Base-by-base conservation (phyloP, 331 rosid genomes). In the Pyrus hybrid region DNA sequence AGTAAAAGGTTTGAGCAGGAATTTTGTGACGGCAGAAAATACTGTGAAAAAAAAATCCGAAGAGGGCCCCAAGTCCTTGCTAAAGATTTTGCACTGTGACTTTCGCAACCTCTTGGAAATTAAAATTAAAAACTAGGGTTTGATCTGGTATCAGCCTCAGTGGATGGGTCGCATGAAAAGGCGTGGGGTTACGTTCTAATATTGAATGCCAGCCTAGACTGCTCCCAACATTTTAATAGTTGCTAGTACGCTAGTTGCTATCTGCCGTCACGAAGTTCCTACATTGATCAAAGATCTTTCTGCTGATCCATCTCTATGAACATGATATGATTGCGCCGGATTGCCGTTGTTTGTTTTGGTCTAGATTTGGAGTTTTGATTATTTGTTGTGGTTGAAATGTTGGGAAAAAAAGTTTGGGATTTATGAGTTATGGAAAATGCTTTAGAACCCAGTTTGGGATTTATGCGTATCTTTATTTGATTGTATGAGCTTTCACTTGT, bases 111-210 rank as follows among this genome's bases (percentile, higher is more conserved):
- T 92, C 97, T 94, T 89, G 93, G 28, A 94, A 37, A 93, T 14
- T 70, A 72, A 85, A 58, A 70, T 51, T 51, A 18, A 7, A n/a
- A 43, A 21, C 29, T 11, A 61, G 41, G 22, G 67, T 20, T 66
- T 58, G 43, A 62, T 23, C 61, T 21, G 10, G 57, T 51, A n/a
- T 35, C 16, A n/a, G 29, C 54, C 70, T 41, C 28, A 61, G 78
- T 41, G 61, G 64, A 9, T 30, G 93, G 96, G 93, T 88, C 83
- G 93, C 68, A 84, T 41, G 69, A 87, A 94, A 94, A 92, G 97
- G 96, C 96, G 87, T 86, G 97, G 97, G 96, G 86, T 85, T 92
- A 80, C 96, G 89, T 90, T 89, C 93, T 90, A 94, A 80, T 77
- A 90, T 94, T 85, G 97, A 84, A 83, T 94, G 84, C 16, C 63